phyloP scores from a whole-genome alignment of 2,329 filamentous ascomycete species.

The Cadophora luteo-olivacea region DNA sequence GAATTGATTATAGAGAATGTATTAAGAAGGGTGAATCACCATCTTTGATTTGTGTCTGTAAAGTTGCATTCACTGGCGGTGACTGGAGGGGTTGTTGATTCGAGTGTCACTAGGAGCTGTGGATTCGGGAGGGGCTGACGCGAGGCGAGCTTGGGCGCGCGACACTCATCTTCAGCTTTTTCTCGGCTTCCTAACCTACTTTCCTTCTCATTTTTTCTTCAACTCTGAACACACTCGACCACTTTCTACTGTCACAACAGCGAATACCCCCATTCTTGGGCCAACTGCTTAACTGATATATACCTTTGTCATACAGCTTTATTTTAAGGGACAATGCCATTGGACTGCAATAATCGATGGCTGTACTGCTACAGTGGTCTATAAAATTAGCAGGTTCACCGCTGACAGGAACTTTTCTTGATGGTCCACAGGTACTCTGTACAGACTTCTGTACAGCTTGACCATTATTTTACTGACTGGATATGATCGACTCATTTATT shows the following conservation, averaged over 20 bases:
- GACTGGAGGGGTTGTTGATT: not conserved
- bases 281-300: too few relatives aligned
- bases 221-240: not conserved
- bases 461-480: not conserved
- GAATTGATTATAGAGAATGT: not conserved
- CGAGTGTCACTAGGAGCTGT: not conserved
- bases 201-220: slow-evolving; percentile 1
- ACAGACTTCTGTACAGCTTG: too few relatives aligned
- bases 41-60: not conserved
- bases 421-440: too few relatives aligned
- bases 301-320: too few relatives aligned
- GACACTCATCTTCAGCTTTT: not conserved
- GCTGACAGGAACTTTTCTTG: too few relatives aligned
- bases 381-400: too few relatives aligned
- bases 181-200: not conserved
- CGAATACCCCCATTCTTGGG: not conserved
- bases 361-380: too few relatives aligned
- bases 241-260: not conserved
- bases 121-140: slow-evolving; percentile 8
- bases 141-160: slow-evolving; percentile 9
- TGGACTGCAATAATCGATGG: too few relatives aligned
- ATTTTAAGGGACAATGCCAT: too few relatives aligned
- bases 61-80: not conserved
- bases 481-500: not conserved
- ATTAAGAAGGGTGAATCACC: slow-evolving; percentile 6